Evolutionary conservation across 1,139 yeast genomes (phyloP).

Genomic region (Diutina mesorugosa): DNA sequence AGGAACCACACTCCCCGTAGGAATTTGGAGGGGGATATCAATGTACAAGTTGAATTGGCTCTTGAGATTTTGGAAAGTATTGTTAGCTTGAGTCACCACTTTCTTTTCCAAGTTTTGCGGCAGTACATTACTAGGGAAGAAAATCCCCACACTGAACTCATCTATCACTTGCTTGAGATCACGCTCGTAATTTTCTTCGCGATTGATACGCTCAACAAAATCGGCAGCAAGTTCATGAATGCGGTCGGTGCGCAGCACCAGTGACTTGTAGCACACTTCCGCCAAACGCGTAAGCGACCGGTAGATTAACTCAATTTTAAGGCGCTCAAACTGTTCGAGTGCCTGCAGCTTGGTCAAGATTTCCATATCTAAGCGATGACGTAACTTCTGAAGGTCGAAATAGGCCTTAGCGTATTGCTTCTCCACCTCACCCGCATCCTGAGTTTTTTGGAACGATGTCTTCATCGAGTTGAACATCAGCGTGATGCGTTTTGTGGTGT

Average conservation of each 20-base stretch:
- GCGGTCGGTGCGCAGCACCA: slow-evolving; percentile 16
- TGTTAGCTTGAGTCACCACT: slow-evolving; percentile 17
- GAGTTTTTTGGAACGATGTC: slow-evolving; percentile 20
- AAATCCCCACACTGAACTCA: slow-evolving; percentile 25
- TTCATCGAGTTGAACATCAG: slow-evolving; percentile 16
- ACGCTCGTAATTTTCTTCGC: slow-evolving; percentile 13
- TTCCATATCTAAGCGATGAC: slow-evolving; percentile 19
- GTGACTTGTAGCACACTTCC: slow-evolving; percentile 20
- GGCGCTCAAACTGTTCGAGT: slow-evolving; percentile 24
- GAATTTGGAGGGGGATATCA: slow-evolving; percentile 28
- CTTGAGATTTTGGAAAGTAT: slow-evolving; percentile 26
- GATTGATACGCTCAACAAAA: slow-evolving; percentile 14
- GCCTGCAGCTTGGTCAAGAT: slow-evolving; percentile 12
- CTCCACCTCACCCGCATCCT: slow-evolving; percentile 20
- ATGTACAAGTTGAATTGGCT: slow-evolving; percentile 26
- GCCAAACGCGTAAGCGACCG: slow-evolving; percentile 22
- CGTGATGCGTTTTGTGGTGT: slow-evolving; percentile 13
- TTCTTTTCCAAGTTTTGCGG: slow-evolving; percentile 15
- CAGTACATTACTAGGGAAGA: slow-evolving; percentile 22
- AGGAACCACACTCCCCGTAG: slow-evolving; percentile 2
- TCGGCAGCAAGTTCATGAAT: slow-evolving; percentile 16
- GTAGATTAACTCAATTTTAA: slow-evolving; percentile 22
- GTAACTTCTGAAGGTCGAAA: slow-evolving; percentile 19
- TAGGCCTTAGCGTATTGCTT: slow-evolving; percentile 20
- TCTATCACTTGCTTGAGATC: slow-evolving; percentile 17